Conservation (phyloP, 2,329 filamentous ascomycete genomes). For the Fusarium nelsonii region DNA sequence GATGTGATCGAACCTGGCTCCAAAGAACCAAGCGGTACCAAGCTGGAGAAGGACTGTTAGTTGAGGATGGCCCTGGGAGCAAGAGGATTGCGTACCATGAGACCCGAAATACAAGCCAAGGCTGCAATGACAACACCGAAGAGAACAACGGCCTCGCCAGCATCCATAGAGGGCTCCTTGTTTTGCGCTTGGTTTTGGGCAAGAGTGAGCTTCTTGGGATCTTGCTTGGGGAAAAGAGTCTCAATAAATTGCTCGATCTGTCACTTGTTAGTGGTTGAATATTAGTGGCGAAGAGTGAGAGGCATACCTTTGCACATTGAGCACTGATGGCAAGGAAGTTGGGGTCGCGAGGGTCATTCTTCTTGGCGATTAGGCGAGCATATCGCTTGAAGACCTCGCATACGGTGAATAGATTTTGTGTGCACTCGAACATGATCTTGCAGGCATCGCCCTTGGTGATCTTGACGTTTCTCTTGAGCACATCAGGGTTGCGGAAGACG, state of each 20-base stretch:
- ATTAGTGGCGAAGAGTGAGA: neutral
- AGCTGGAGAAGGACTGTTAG: constrained; percentile 65
- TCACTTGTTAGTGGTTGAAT: constrained; percentile 24
- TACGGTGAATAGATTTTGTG: constrained; percentile 85
- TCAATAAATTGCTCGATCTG: constrained; percentile 97
- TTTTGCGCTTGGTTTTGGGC: constrained; percentile 55
- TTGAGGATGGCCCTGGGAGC: neutral
- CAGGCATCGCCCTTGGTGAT: constrained; percentile 97
- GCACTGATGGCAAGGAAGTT: constrained; percentile 93
- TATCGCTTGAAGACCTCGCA: constrained; percentile 87
- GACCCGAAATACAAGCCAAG: constrained; percentile 75
- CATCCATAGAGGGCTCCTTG: constrained; percentile 61
- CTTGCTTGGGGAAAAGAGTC: constrained; percentile 87
- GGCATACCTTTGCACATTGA: constrained; percentile 81
- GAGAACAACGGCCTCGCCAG: constrained; percentile 74
- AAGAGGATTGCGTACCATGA: constrained; percentile 76
- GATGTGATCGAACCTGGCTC: constrained; percentile 79
- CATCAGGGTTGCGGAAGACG: constrained; percentile 88
- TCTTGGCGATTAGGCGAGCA: constrained; percentile 84
- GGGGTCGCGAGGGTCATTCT: constrained; percentile 93
- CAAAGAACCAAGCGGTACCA: constrained; percentile 80
- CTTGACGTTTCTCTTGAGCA: constrained; percentile 92
- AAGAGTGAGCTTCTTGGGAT: constrained; percentile 69
- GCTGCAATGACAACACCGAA: constrained; percentile 74
- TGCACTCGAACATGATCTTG: constrained; percentile 89